Base-by-base conservation (phyloP, 2,329 filamentous ascomycete species). In the Exophiala aquamarina region DNA sequence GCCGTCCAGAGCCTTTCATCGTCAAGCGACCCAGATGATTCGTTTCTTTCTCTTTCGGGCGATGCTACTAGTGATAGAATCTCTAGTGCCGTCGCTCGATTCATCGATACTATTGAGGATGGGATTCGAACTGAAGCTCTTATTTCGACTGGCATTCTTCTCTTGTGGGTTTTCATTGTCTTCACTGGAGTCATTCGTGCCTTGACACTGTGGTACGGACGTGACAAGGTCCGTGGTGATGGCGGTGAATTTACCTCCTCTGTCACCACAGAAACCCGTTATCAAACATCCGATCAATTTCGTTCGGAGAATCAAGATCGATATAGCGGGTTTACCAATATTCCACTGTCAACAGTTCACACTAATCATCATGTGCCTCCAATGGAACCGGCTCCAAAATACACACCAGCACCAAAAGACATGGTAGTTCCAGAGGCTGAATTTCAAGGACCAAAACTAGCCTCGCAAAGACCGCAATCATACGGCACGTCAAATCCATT, bases 61-160 rank as follows among this genome's bases (percentile, higher is more conserved):
- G 80, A 78, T 54, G 79, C 83, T 47, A 84, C 90, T 6, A 83
- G 83, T 31, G 88, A 96, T 69, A 86, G 91, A 62, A 87, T 97
- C 59, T 87, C 84, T 13, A 82, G 78, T 50, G 87, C 89, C 17
- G 80, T 97, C 33, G 65, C 78, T 47, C 78, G 82, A 54, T 84
- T 96, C 49, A 79, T 84, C 20, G 69, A 77, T 50, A 82, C 81
- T 63, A 73, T 97, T 17, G 72, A 80, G 60, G 77, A 78, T 45
- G 81, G 76, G 55, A 82, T 98, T 54, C 74, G 82, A 39, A 81
- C 83, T 51, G 89, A 96, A 68, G 84, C 87, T 2, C 79, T 95
- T 55, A 90, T 97, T 57, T 87, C 91, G 2, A 76, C 79, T 0
- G 81, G 77, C 41, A 71, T 98, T 3, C 69, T 96, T 10, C 71